Base-by-base conservation (phyloP, 2,329 filamentous ascomycete genomes). In the Talaromyces atroroseus region DNA sequence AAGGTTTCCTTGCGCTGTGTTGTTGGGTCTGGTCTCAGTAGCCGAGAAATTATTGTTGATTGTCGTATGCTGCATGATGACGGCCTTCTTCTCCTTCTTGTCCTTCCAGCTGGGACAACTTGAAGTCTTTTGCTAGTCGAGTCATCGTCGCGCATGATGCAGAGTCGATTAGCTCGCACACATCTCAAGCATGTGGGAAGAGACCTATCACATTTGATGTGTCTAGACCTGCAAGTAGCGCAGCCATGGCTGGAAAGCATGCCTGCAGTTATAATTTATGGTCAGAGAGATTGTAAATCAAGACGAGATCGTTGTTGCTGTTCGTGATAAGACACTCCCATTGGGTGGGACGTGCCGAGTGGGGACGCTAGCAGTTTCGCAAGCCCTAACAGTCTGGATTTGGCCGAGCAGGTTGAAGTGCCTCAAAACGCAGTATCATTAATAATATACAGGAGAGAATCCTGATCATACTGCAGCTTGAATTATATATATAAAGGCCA, bases 311-410 rank as follows among this genome's bases (percentile, higher is more conserved):
- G 29, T 7, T 32, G 26, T 5, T 29, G 4, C 26, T n/a, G n/a
- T n/a, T n/a, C n/a, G n/a, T n/a, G n/a, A n/a, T n/a, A n/a, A n/a
- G n/a, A n/a, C n/a, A 8, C 26, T 29, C 26, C 26, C 8, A 29
- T 29, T 29, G 38, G 32, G 32, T n/a, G 36, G 38, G 23, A n/a
- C n/a, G n/a, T n/a, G n/a, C 7, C 24, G 7, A 26, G 3, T 26
- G 24, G 7, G 24, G 24, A 7, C 24, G 50, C 50, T 52, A 52
- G 50, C 50, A 52, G 50, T 52, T 52, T 52, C 50, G 50, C 26
- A 38, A 18, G 10, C 38, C 23, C 29, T 18, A 45, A 38, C 20
- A 38, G 18, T 3, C 34, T 42, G 14, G 8, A 5, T 4, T 32
- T 32, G 8, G 8, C 7, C 5, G 2, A 7, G 5, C 8, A 11